Conservation (phyloP, 164 flowering plant species). For the Platanus orientalis region DNA sequence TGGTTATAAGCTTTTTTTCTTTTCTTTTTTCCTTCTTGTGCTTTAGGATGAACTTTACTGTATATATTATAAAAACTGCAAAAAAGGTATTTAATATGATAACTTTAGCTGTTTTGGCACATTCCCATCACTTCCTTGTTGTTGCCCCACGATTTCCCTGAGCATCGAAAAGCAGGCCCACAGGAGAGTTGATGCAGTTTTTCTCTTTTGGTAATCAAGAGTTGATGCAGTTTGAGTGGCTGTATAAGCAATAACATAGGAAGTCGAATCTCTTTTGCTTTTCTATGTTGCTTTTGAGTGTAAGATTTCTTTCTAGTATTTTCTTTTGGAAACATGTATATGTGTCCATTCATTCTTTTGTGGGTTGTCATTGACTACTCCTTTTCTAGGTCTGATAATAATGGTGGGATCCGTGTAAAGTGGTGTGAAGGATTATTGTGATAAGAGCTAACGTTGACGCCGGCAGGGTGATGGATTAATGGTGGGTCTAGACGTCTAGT, state of each 20-base stretch:
- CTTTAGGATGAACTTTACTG: background rate
- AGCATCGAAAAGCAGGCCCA: too few relatives aligned
- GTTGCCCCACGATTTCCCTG: background rate
- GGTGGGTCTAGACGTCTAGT: too few relatives aligned
- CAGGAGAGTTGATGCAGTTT: slow-evolving; percentile 1
- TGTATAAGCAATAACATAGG: too few relatives aligned
- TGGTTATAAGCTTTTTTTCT: background rate
- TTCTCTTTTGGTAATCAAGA: too few relatives aligned
- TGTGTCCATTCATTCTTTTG: slow-evolving; percentile 1
- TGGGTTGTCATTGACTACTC: background rate
- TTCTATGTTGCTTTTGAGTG: slow-evolving; percentile 12
- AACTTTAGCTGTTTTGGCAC: too few relatives aligned
- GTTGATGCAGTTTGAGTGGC: too few relatives aligned
- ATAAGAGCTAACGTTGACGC: background rate
- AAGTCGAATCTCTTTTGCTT: too few relatives aligned
- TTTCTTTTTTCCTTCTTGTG: background rate
- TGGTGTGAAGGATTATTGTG: slow-evolving; percentile 16
- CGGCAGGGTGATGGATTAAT: too few relatives aligned
- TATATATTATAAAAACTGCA: background rate
- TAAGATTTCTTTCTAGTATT: slow-evolving; percentile 5
- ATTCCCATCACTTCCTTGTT: background rate
- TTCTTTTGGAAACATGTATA: slow-evolving; percentile 10
- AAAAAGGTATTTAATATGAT: too few relatives aligned
- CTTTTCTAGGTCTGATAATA: slow-evolving; percentile 6
- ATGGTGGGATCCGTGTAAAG: slow-evolving; percentile 23